Base-by-base conservation (phyloP, 768 basidiomycete genomes). In the Leccinum uliginosum region DNA sequence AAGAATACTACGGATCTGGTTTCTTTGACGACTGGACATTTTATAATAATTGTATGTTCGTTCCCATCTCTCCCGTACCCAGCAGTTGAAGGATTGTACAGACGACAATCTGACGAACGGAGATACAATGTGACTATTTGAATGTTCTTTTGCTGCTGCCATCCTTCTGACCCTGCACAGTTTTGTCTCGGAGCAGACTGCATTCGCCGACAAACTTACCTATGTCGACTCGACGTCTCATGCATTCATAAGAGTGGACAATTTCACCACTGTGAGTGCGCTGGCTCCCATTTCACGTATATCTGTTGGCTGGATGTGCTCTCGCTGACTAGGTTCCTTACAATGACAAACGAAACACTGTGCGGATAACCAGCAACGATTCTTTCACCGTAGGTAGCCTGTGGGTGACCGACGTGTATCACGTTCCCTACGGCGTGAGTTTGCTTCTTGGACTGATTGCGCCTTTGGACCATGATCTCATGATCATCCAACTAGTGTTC, bases 181-280 rank as follows among this genome's bases (percentile, higher is more conserved):
- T 45, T 86, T 80, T 62, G 73, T 83, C 43, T 79, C 78, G 1
- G 68, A 67, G 11, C 58, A 65, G 50, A 72, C 73, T 14, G 85
- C 80, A 4, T 66, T 72, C 32, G 72, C 78, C 6, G 71, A 77
- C 35, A 70, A 80, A 55, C 81, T 89, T 34, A 80, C 85, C 2
- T 88, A 78, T 63, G 78, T 88, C 44, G 85, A 91, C 60, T 26
- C 77, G 17, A 85, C 87, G 3, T 85, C 84, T 14, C 86, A 86
- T 58, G 89, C 88, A 2, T 82, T 91, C 64, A 86, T 91, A 65
- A 82, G 80, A 64, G 87, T 91, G 12, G 89, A 91, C 73, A 89
- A 90, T 66, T 81, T 78, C 27, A 76, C 84, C 1, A 74, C 65
- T 1, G 79, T 88, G 17, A 67, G 67, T 17, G 64, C 57, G 44